Conservation (phyloP, 768 basidiomycete species). For the Megacollybia marginata region DNA sequence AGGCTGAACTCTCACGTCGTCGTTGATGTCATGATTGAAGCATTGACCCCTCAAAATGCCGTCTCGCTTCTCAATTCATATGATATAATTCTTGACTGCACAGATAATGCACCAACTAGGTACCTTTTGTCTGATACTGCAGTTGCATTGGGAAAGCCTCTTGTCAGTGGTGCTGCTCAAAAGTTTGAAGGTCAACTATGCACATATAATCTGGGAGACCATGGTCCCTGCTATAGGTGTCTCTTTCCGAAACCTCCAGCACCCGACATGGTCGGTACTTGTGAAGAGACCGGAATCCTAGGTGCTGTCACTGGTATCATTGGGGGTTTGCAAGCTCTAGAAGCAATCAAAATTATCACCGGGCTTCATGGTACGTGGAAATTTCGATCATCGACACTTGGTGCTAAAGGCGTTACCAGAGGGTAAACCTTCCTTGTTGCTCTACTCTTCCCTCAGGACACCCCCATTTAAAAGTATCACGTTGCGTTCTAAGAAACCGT, state of each 20-base stretch:
- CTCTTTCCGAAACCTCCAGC: slow-evolving; percentile 80
- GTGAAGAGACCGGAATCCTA: slow-evolving; percentile 84
- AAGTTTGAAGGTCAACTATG: slow-evolving; percentile 77
- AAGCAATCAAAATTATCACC: slow-evolving; percentile 73
- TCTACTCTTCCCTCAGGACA: slow-evolving; percentile 64
- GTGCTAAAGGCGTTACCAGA: slow-evolving; percentile 29
- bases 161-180: slow-evolving; percentile 92
- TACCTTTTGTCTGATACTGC: slow-evolving; percentile 89
- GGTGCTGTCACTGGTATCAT: slow-evolving; percentile 88
- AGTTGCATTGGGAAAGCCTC: slow-evolving; percentile 66
- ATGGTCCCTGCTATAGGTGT: slow-evolving; percentile 91
- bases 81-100: slow-evolving; percentile 86
- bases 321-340: slow-evolving; percentile 83
- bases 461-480: slow-evolving; percentile 80
- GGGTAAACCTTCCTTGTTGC: slow-evolving; percentile 52
- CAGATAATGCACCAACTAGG: slow-evolving; percentile 87
- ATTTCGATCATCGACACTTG: not conserved
- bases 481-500: slow-evolving; percentile 60
- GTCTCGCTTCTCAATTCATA: slow-evolving; percentile 51
- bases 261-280: slow-evolving; percentile 57
- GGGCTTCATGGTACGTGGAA: slow-evolving; percentile 52
- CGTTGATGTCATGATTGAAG: slow-evolving; percentile 45
- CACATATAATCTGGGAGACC: slow-evolving; percentile 58
- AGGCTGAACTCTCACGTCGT: slow-evolving; percentile 73
- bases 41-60: slow-evolving; percentile 60